These are phyloP conservation scores for Fusarium dlaminii DNA, from an alignment of 2,329 filamentous ascomycete species.

Conservation along the genomic window DNA sequence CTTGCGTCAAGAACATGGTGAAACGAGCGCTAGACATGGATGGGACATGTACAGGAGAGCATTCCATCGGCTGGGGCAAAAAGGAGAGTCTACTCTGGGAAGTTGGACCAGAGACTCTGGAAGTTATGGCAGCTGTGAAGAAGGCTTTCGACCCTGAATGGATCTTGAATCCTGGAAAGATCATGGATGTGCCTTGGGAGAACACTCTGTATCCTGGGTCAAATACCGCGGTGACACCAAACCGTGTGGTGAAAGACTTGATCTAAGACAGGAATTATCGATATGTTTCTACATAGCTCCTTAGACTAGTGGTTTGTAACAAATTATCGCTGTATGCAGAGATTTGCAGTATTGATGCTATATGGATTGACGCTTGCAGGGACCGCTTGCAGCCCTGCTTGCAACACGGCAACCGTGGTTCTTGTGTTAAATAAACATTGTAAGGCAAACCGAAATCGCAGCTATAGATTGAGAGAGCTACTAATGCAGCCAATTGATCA, in stretches of 20 bases:
- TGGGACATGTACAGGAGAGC: constrained; percentile 89
- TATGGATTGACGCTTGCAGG: not conserved
- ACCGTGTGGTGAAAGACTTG: constrained; percentile 20
- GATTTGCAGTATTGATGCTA: not conserved
- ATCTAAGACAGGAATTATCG: not conserved
- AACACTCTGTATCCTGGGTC: constrained; percentile 32
- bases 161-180: constrained; percentile 93
- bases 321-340: not conserved
- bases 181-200: constrained; percentile 74
- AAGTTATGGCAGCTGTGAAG: constrained; percentile 87
- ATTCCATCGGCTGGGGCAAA: constrained; percentile 87
- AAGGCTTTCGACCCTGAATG: constrained; percentile 83
- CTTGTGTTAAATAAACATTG: not conserved
- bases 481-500: not conserved
- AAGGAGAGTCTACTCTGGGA: constrained; percentile 83
- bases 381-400: not conserved
- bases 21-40: constrained; percentile 93
- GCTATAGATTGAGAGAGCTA: not conserved
- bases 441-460: not conserved
- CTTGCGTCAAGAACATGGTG: constrained; percentile 89
- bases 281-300: not conserved
- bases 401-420: not conserved
- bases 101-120: constrained; percentile 81
- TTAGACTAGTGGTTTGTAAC: not conserved
- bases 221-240: constrained; percentile 39